Percentiles rank a stretch among this genome's conserved stretches.
Evolutionary conservation across 208 protist genomes (phyloP).

Genomic region (Histomonas meleagridis): DNA sequence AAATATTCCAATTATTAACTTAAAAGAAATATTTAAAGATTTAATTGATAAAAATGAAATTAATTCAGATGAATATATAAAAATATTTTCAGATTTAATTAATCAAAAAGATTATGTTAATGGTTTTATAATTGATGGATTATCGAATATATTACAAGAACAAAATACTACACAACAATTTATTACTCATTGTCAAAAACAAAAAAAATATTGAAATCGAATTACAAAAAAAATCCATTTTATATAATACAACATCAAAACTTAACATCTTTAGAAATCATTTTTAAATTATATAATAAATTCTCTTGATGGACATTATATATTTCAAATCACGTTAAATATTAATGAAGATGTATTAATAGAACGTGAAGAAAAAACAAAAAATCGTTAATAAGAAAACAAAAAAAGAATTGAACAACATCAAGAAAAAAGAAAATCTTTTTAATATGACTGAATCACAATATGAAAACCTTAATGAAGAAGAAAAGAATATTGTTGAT

Average conservation of each 20-base stretch:
- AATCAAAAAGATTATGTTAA: background rate
- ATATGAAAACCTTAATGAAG: background rate
- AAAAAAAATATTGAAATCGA: too few species aligned
- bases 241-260: background rate
- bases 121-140: slow-evolving; percentile 23
- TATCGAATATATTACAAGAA: too few species aligned
- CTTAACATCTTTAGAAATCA: too few species aligned
- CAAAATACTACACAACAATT: too few species aligned
- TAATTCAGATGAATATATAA: background rate
- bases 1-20: background rate
- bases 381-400: background rate
- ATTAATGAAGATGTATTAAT: background rate
- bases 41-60: background rate
- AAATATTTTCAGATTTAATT: background rate
- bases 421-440: background rate
- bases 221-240: background rate
- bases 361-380: background rate
- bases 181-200: too few species aligned
- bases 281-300: background rate
- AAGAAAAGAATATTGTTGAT: background rate
- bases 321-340: background rate
- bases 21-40: background rate
- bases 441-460: background rate
- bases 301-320: background rate
- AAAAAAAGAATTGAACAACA: background rate